phyloP scores from a whole-genome alignment of 441 rosid genomes.

The Dalechampia spathulata region DNA sequence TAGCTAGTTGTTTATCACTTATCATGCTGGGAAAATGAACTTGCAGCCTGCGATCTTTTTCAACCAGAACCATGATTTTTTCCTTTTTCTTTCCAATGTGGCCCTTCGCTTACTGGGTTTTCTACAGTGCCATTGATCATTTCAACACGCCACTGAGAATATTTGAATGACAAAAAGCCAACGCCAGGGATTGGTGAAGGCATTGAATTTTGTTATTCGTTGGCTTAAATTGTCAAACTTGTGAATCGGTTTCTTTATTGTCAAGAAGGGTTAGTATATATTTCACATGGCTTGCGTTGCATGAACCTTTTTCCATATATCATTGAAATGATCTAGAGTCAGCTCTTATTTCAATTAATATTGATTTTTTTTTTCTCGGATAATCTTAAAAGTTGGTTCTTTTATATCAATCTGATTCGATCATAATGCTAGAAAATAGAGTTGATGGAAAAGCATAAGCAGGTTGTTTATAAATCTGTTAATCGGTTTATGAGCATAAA shows the following conservation, averaged over 20 bases:
- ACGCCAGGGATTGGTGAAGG: background rate
- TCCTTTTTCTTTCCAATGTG: too few species aligned
- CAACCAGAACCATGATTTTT: background rate
- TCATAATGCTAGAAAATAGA: too few species aligned
- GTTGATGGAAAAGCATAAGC: too few species aligned
- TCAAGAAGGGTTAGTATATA: background rate
- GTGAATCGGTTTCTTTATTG: background rate
- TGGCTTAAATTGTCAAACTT: slow-evolving; percentile 4
- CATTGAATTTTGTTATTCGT: background rate
- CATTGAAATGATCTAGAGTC: background rate
- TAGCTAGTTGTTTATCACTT: background rate
- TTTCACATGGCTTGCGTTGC: slow-evolving; percentile 1
- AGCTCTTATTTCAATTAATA: too few species aligned
- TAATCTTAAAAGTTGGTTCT: too few species aligned
- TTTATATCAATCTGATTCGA: too few species aligned
- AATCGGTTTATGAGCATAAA: too few species aligned
- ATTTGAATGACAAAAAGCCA: background rate
- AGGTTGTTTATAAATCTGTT: too few species aligned
- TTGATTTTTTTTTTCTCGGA: too few species aligned
- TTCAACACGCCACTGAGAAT: background rate
- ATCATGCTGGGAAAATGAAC: too few species aligned
- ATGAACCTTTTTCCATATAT: too few species aligned
- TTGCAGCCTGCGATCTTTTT: background rate
- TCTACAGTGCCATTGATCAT: slow-evolving; percentile 10
- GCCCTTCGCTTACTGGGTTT: background rate